Evolutionary conservation across 1,284 basidiomycete species (phyloP), one percentile per base, ranked within the genome.

Genomic region (Sporisorium iseilematis-ciliati): DNA sequence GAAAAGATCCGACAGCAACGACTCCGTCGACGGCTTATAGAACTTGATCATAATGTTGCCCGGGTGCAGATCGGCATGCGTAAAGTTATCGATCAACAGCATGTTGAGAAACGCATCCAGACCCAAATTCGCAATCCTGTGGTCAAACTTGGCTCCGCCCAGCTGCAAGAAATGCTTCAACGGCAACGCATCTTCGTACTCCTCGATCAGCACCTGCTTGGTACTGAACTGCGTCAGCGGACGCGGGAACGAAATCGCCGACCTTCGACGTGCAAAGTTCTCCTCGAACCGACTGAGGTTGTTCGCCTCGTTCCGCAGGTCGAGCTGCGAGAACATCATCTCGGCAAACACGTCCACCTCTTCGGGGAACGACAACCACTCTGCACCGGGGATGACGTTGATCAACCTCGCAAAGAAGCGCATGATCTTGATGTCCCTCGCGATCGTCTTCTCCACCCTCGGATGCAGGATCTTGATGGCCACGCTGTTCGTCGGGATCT

Each of bases 21-120:
- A 80, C 49, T 77, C 66, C 26, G 79, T 81, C 18, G 90, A 88
- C 0, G 93, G 93, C 83, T 92, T 92, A 84, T 91, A 91, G 86
- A 98, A 97, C 85, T 95, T 96, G 87, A 97, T 91, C 92, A 98
- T 94, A 86, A 97, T 96, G 86, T 97, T 97, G 31, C 96, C 96
- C 0, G 94, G 94, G 85, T 93, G 93, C 65, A 83, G 55, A 49
- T 83, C 96, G 3, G 95, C 91, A 85, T 99, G 96, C 2, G 96
- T 95, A 86, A 97, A 99, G 86, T 99, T 99, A 87, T 99, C 96
- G 50, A 99, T 88, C 1, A 99, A 88, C 23, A 99, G 90, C 96
- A 99, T 99, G 87, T 97, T 94, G 84, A 99, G 85, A 87, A 99
- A 99, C 1, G 95, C 94, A 85, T 99, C 95, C 16, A 99, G 88